These are phyloP conservation scores for Scleroderma bovista DNA, from an alignment of 768 basidiomycete species.

Conservation along the genomic window DNA sequence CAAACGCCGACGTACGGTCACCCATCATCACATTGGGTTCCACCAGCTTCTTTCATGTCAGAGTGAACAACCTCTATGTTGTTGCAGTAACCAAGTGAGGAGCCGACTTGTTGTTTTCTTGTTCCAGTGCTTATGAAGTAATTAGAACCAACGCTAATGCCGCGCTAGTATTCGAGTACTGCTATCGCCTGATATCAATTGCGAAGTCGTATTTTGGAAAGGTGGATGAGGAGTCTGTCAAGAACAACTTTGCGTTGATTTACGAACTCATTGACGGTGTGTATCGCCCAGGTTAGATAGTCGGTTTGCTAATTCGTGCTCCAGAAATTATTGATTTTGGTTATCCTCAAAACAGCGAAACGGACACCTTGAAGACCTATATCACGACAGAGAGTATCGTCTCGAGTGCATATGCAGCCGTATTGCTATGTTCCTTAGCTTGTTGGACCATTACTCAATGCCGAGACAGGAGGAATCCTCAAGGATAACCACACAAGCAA, in stretches of 20 bases:
- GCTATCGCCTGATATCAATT: slow-evolving; percentile 94
- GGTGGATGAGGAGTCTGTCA: slow-evolving; percentile 95
- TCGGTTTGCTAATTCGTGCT: slow-evolving; percentile 4
- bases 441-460: slow-evolving; percentile 2
- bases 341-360: slow-evolving; percentile 98
- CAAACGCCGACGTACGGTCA: slow-evolving; percentile 93
- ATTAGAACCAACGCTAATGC: slow-evolving; percentile 92
- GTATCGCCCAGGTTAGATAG: slow-evolving; percentile 7
- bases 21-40: slow-evolving; percentile 97
- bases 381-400: slow-evolving; percentile 98
- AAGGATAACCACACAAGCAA: slow-evolving; percentile 96
- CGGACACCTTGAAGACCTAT: slow-evolving; percentile 94
- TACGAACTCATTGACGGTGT: slow-evolving; percentile 96
- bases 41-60: slow-evolving; percentile 98
- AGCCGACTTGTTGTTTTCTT: not conserved
- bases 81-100: slow-evolving; percentile 92
- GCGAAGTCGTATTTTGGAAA: slow-evolving; percentile 97
- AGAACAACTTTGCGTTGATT: slow-evolving; percentile 98
- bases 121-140: not conserved
- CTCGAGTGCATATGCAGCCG: slow-evolving; percentile 77
- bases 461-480: slow-evolving; percentile 82
- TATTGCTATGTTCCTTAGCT: slow-evolving; percentile 30
- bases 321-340: slow-evolving; percentile 97
- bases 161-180: slow-evolving; percentile 95
- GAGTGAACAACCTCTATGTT: slow-evolving; percentile 92